A percentile compares a stretch with the other conserved stretches of the same genome.
Evolutionary conservation across 83 land plant species (phyloP).

Genomic region (Diphasiastrum complanatum): DNA sequence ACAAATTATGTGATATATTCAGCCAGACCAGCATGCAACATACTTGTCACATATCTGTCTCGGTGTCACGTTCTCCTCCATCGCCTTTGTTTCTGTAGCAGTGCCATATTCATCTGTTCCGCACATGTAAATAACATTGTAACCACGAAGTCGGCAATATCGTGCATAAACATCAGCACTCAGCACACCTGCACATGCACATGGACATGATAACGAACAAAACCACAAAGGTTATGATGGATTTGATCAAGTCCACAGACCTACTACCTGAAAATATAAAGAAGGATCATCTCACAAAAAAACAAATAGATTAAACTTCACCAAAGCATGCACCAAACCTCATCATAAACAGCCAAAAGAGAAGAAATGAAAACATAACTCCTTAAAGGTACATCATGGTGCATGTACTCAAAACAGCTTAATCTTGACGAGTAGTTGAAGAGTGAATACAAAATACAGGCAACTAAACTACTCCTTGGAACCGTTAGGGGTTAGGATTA

Average conservation of each 20-base stretch:
- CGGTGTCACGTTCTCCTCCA: constrained; percentile 83
- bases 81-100: constrained; percentile 94
- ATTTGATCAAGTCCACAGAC: background rate
- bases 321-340: no score
- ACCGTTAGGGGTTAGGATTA: background rate
- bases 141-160: constrained; percentile 72
- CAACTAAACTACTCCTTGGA: background rate
- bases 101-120: constrained; percentile 99
- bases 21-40: constrained; percentile 8
- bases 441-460: background rate
- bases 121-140: constrained; percentile 84
- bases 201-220: constrained; percentile 5
- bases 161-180: constrained; percentile 97
- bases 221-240: constrained; percentile 1
- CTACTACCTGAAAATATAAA: no score
- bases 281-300: no score
- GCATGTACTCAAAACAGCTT: no score
- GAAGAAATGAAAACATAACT: no score
- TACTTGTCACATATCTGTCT: constrained; percentile 90
- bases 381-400: no score
- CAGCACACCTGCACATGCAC: constrained; percentile 56
- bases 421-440: no score
- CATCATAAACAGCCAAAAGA: no score
- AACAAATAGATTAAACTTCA: no score
- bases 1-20: no score